Conservation (phyloP, 2,329 filamentous ascomycete species). For the Fusarium sp. region DNA sequence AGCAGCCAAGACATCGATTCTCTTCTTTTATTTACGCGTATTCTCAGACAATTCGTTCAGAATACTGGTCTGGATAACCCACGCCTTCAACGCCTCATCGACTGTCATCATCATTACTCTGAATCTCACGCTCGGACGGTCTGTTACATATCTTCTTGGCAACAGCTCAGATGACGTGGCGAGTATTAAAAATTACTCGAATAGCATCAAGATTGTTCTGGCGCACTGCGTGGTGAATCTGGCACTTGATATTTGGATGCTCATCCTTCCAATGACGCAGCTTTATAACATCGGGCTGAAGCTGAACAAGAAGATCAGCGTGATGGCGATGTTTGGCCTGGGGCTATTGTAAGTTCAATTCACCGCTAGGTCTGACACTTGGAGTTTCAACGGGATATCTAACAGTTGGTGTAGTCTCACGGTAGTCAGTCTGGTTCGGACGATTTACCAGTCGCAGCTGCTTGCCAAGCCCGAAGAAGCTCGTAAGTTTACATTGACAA, state of each 20-base stretch:
- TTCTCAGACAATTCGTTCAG: background rate
- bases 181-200: background rate
- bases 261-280: constrained; percentile 13
- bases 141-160: background rate
- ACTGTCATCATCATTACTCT: background rate
- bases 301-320: background rate
- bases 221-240: background rate
- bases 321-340: constrained; percentile 4
- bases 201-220: rapidly evolving
- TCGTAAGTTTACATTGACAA: background rate
- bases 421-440: rapidly evolving
- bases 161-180: rapidly evolving
- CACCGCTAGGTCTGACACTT: no score
- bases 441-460: rapidly evolving
- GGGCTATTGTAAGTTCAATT: background rate
- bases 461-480: rapidly evolving
- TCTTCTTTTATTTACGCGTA: constrained; percentile 2
- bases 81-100: background rate
- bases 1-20: background rate
- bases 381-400: background rate
- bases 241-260: constrained; percentile 14
- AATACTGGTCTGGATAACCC: background rate
- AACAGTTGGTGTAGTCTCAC: background rate
- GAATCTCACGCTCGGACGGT: background rate
- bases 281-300: background rate